Base-by-base conservation (phyloP, 306 rosid genomes). In the Fragaria nilgerrensis region DNA sequence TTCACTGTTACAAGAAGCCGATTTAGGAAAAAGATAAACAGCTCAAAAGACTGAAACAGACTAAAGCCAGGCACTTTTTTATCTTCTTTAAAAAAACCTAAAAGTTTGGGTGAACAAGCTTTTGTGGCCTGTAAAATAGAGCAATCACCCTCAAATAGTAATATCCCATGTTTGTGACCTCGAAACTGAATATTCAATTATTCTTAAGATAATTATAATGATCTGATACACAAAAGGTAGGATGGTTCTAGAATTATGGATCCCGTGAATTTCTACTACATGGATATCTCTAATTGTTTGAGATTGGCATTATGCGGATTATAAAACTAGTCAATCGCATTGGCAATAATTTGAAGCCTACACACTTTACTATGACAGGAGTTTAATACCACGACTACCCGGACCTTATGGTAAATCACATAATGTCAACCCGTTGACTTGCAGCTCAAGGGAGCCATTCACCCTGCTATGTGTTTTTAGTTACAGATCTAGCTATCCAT, bases 41-140 rank as follows among this genome's bases (percentile, higher is more conserved):
- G 52, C 45, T 61, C 66, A 63, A 48, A 72, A 47, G 56, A 70
- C 59, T 4, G 74, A n/a, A 47, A 71, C 61, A 71, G 2, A 71
- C 75, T 49, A 19, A 29, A 17, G 44, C 17, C 13, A 32, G 27
- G 62, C 20, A 4, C 61, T 27, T 10, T 34, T 15, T 25, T 29
- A n/a, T 48, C 34, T 41, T 22, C 2, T 41, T 7, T 5, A 20
- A 41, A 43, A 43, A 41, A 68, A 68, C 7, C 15, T 23, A 12
- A 11, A 39, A 7, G 5, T 36, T 73, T 8, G 7, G 32, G 63
- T 7, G 65, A 72, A 53, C 14, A 52, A 53, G 22, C 53, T 72
- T 72, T 36, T 37, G 22, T 34, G 5, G 20, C 49, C 32, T 36
- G 10, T 56, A 22, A 36, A 73, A n/a, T 10, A 72, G 48, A 32